Percentiles rank a stretch among this genome's conserved stretches.
phyloP scores from a whole-genome alignment of 768 basidiomycete species.

The Pleurotus giganteus region DNA sequence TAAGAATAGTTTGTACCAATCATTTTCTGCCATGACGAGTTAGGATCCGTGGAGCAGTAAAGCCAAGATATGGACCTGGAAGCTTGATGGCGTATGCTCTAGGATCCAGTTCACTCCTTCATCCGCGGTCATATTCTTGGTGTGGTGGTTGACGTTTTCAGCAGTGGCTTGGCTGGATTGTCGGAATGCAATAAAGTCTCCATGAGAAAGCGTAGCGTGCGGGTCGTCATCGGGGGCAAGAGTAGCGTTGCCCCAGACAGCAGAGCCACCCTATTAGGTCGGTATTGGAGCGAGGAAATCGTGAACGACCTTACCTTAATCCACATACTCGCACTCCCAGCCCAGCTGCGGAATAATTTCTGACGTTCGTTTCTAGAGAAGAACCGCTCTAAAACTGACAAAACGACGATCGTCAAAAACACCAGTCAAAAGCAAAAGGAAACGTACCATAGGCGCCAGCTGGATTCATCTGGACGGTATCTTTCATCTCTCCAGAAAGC shows the following conservation, averaged over 20 bases:
- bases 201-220: constrained; percentile 61
- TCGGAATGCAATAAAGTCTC: constrained; percentile 82
- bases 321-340: constrained; percentile 92
- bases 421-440: neutral
- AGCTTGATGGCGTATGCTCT: constrained; percentile 76
- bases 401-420: neutral
- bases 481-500: constrained; percentile 93
- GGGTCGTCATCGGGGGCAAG: constrained; percentile 78
- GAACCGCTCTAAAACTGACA: constrained; percentile 75
- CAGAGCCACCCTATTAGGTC: constrained; percentile 65
- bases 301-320: constrained; percentile 60
- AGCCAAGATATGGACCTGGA: constrained; percentile 51
- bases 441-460: constrained; percentile 70
- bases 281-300: neutral
- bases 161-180: constrained; percentile 17
- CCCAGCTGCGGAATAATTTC: constrained; percentile 91
- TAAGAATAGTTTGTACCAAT: constrained; percentile 81
- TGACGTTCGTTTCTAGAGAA: constrained; percentile 90
- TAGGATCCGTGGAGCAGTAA: neutral
- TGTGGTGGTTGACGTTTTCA: constrained; percentile 20
- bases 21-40: constrained; percentile 60
- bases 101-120: constrained; percentile 79
- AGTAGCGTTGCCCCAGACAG: constrained; percentile 76
- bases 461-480: constrained; percentile 84
- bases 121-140: constrained; percentile 72